These are phyloP conservation scores for Fragaria nilgerrensis DNA, from an alignment of 306 rosid species.

Conservation along the genomic window DNA sequence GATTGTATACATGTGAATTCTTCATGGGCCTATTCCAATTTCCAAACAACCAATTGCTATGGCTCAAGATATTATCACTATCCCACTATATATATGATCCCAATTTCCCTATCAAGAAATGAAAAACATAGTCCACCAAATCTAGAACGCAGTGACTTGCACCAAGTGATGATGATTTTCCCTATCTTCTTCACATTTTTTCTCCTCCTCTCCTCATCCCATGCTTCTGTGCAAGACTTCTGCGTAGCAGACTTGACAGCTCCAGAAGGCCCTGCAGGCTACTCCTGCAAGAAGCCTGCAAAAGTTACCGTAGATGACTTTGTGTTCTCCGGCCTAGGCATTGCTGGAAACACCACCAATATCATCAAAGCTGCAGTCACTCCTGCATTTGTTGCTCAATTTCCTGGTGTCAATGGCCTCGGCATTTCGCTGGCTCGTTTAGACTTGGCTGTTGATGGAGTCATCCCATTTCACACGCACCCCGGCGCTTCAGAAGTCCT, in stretches of 20 bases:
- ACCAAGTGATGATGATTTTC: slow-evolving; percentile 34
- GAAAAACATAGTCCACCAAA: background rate
- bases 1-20: slow-evolving; percentile 5
- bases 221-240: slow-evolving; percentile 70
- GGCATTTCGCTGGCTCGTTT: slow-evolving; percentile 61
- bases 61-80: slow-evolving; percentile 19
- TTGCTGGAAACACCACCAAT: slow-evolving; percentile 68
- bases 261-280: slow-evolving; percentile 65
- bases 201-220: slow-evolving; percentile 36
- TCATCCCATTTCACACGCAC: slow-evolving; percentile 80
- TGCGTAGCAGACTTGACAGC: slow-evolving; percentile 63
- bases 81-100: slow-evolving; percentile 25
- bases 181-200: slow-evolving; percentile 35
- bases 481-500: slow-evolving; percentile 61
- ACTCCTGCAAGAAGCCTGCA: slow-evolving; percentile 55
- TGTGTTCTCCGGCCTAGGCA: slow-evolving; percentile 48
- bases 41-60: slow-evolving; percentile 5
- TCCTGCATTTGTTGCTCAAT: slow-evolving; percentile 61
- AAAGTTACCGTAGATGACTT: slow-evolving; percentile 57
- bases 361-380: slow-evolving; percentile 65
- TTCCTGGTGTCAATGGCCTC: slow-evolving; percentile 70
- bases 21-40: slow-evolving; percentile 19
- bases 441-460: slow-evolving; percentile 60
- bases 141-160: background rate
- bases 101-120: slow-evolving; percentile 4